Evolutionary conservation across 2,329 filamentous ascomycete species (phyloP), one percentile per base, ranked within the genome.

Genomic region (Thelonectria discophora): DNA sequence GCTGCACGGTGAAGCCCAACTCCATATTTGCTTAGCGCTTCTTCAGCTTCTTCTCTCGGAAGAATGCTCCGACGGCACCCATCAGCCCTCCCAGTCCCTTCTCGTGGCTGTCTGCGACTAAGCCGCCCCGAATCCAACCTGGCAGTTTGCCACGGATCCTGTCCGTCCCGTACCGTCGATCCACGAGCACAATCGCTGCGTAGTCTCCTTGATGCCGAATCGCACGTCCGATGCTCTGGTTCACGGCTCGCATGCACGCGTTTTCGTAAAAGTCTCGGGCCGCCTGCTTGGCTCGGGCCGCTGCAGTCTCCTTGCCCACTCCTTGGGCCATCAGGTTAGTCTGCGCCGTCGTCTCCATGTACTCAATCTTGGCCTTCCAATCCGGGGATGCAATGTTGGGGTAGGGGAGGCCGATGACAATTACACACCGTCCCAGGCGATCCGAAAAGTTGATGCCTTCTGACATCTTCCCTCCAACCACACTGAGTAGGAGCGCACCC

Each of bases 371-470:
- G 0, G 94, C 93, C 75, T 92, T 93, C 94, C 94, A 98, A 72
- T 97, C 93, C 1, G 93, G 89, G 10, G 91, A 93, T 68, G 91
- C 87, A 55, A 93, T 88, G 69, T 98, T 99, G 0, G 95, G 93
- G 69, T 96, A 99, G 0, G 95, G 95, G 4, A 99, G 80, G 0
- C 95, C 95, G 13, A 98, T 87, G n/a, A 98, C 90, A 13, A 97
- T 81, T 9, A 99, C 93, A 55, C 92, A 94, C 24, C 95, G 89
- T 1, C 95, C 95, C 0, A 99, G 87, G 3, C 85, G 84, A 78
- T 99, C 94, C 0, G 92, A 94, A 79, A 99, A 99, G 78, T 99
- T 99, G 80, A 99, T 99, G 66, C 95, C 95, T 78, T 99, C 95
- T 60, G 92, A 97, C 79, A 99, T 90, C 68, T 94, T 97, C 13